Percentiles rank a stretch among this genome's conserved stretches.
Conservation (phyloP, 2,329 filamentous ascomycete genomes). For the Aurifilum marmelostoma region DNA sequence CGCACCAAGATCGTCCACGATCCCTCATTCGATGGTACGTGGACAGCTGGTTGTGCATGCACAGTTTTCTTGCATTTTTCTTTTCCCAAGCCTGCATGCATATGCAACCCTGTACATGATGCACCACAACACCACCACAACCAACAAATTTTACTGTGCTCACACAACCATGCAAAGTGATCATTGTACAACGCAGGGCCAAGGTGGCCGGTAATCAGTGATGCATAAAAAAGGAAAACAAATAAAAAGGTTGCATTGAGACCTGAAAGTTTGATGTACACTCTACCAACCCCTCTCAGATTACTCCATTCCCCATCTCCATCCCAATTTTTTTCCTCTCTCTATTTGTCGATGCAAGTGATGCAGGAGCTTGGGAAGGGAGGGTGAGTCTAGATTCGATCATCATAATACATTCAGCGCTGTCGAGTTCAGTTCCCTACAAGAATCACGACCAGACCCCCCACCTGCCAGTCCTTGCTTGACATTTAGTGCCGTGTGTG, state of each 20-base stretch:
- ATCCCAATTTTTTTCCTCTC: slow-evolving; percentile 23
- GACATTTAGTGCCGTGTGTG: slow-evolving; percentile 50
- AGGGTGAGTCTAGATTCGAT: slow-evolving; percentile 31
- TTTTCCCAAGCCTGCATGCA: not conserved
- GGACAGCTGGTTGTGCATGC: slow-evolving; percentile 7
- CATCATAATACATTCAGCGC: slow-evolving; percentile 8
- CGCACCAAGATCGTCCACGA: not conserved
- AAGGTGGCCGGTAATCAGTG: not conserved
- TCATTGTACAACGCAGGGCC: not conserved
- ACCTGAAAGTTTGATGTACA: slow-evolving; percentile 45
- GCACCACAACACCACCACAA: not conserved
- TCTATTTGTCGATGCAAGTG: slow-evolving; percentile 29
- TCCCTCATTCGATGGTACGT: not conserved
- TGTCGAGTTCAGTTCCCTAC: not conserved
- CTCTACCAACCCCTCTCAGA: slow-evolving; percentile 42
- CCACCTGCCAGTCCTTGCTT: slow-evolving; percentile 5
- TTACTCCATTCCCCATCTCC: slow-evolving; percentile 33
- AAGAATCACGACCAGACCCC: not conserved
- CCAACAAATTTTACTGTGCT: not conserved
- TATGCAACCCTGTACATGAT: slow-evolving; percentile 1
- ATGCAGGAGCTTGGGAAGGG: slow-evolving; percentile 20
- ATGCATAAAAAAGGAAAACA: slow-evolving; percentile 3
- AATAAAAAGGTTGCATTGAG: slow-evolving; percentile 30
- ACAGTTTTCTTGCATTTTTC: not conserved
- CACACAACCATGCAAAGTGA: not conserved